Evolutionary conservation across 352 stramenopile genomes (phyloP), one percentile per base, ranked within the genome.

Genomic region (Pythium folliculosum): DNA sequence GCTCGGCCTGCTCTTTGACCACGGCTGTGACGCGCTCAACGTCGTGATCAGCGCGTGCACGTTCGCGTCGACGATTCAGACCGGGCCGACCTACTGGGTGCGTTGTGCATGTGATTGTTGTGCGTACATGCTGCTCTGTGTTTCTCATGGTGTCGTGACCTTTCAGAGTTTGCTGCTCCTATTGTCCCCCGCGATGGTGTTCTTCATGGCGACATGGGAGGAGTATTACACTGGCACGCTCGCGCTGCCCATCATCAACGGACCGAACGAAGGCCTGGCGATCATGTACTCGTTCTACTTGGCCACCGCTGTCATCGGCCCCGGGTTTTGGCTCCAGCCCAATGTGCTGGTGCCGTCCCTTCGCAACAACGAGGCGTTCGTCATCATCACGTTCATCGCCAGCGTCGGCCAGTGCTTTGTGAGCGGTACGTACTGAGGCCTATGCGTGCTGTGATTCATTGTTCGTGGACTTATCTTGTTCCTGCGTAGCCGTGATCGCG

Each of bases 131-230:
- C 40, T 45, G 17, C 40, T 43, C 22, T 22, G 35, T 60, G 27
- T 45, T 67, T 68, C 44, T 62, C 27, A 63, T 35, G 43, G 10
- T 35, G 8, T 12, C n/a, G 22, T 49, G 22, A 5, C 16, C 21
- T 37, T 32, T 17, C 71, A 96, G 90, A 92, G 81, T 68, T 76
- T 96, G 63, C 67, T 86, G 52, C 77, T 87, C 54, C 84, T 87
- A 63, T 75, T 84, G 19, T 73, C 77, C 27, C 91, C 70, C 65
- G 89, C 82, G 49, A 96, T 82, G 82, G 87, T 98, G 7, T 99
- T 99, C 73, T 99, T 98, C 69, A 93, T 98, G 76, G 90, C 93
- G 13, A 99, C 96, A n/a, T 99, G 97, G 97, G 97, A 99, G 74
- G 92, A 99, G 76, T 99, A 98, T 78, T 97, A 98, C 82, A 98